Evolutionary conservation across 2,329 filamentous ascomycete genomes (phyloP), one percentile per base, ranked within the genome.

Genomic region (Arthrobotrys pseudoclavata): DNA sequence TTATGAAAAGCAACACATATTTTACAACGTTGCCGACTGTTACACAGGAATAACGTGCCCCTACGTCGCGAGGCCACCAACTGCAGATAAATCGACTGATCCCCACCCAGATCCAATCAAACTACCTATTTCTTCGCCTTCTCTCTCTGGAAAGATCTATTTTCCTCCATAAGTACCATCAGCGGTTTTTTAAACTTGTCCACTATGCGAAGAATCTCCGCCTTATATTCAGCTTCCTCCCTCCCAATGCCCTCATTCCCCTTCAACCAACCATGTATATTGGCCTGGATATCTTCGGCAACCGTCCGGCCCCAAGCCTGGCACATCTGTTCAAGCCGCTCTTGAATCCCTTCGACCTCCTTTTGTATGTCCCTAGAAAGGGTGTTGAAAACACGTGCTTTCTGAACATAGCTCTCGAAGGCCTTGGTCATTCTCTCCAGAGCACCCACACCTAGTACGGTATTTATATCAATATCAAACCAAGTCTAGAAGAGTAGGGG

Each of bases 211-310:
- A 42, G 34, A n/a, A 60, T 42, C 4, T 60, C 55, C 18, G 55
- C 34, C 13, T 26, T 40, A 18, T 60, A n/a, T n/a, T 42, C 55
- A 4, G 55, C 55, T 12, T 60, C 55, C 20, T 60, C 55, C 4
- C 20, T 15, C 2, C 55, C 34, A 26, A 60, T 60, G 2, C 42
- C 55, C 7, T 60, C 55, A 1, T 34, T 42, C 4, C 12, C 34
- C 20, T 60, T 60, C 34, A 60, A 12, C 55, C 20, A 60, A 42
- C 55, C 20, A 24, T 42, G 20, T 26, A 60, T 42, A 24, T 40
- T 12, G 3, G 9, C 3, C 4, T 60, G 18, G 10, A 26, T 60
- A 18, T 42, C 34, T 15, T 42, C 55, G 2, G 5, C 12, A n/a
- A 9, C 10, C 1, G 20, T 24, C 55, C 10, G 9, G 4, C 18